These are phyloP conservation scores for Daldinia childiae DNA, from an alignment of 495 filamentous ascomycete genomes.

Conservation along the genomic window DNA sequence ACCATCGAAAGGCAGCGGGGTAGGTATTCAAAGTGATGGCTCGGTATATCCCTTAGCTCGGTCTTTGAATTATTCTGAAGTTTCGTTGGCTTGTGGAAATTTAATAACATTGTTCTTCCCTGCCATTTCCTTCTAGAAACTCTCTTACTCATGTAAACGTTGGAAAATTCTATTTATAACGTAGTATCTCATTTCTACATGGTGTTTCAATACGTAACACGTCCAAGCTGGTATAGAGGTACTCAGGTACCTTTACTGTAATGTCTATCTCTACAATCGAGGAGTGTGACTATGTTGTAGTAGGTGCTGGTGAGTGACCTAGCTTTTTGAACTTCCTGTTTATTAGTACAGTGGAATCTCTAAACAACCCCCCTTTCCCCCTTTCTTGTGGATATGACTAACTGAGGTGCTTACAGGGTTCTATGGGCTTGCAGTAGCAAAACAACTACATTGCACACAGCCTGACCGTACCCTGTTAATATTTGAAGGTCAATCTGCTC, in stretches of 20 bases:
- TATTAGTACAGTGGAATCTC: neutral
- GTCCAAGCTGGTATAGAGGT: neutral
- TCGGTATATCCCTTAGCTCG: neutral
- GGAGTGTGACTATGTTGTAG: conserved; percentile 12
- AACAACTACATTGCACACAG: conserved; percentile 21
- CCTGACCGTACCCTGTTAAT: conserved; percentile 7
- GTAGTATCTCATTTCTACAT: neutral
- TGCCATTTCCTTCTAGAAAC: neutral
- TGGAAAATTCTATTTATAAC: neutral
- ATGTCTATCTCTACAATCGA: neutral
- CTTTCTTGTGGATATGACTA: too few relatives aligned
- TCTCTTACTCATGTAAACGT: neutral
- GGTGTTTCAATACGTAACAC: neutral
- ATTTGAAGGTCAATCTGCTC: conserved; percentile 9
- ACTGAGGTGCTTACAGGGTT: conserved; percentile 6
- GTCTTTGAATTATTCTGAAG: neutral
- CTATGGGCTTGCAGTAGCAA: conserved; percentile 21
- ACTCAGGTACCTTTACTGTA: neutral
- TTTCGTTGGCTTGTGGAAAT: too few relatives aligned
- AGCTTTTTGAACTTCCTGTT: neutral
- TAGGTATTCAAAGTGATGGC: neutral
- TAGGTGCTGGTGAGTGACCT: conserved; percentile 22
- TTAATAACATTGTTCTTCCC: too few relatives aligned
- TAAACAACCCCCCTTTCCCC: too few relatives aligned
- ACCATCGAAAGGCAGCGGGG: neutral